Evolutionary conservation across 73 alveolate genomes (phyloP), one percentile per base, ranked within the genome.

Genomic region (Blepharisma stoltei): DNA sequence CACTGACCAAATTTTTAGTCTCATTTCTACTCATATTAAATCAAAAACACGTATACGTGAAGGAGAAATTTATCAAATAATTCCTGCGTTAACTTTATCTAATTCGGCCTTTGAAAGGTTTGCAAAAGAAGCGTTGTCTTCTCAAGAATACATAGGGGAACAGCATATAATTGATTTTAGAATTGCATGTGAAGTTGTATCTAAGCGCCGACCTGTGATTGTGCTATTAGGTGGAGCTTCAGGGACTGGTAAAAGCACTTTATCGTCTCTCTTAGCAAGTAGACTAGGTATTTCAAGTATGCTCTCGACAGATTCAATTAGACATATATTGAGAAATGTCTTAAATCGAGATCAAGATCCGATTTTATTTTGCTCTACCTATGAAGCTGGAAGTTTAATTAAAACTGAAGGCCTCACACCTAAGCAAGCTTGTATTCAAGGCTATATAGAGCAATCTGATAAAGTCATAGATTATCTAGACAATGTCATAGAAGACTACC

Each of bases 231-330:
- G 95, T 14, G 97, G 97, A 6, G 83, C 97, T 7, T 88, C 95
- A 25, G 97, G 97, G 3, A 90, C 97, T 46, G 97, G 97, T 9
- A 90, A 90, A 68, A 80, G 92, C n/a, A 90, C 97, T 55, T 77
- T 86, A 21, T 85, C 94, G 48, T 83, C 95, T 54, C 80, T 90
- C 6, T 83, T 90, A 23, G 97, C 95, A 4, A 71, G 89, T 53
- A 78, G 92, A 44, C 71, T 90, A 48, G 94, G 94, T 8, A 90
- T 90, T 25, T 85, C 95, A 50, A 88, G 93, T 8, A 93, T 88
- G 41, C 68, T 90, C 14, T 78, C 91, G 25, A 88, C 97, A 47
- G 97, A 90, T 71, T 83, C 95, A 27, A 88, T 90, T 37, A 75
- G 97, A 38, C 97, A 90, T 55, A 87, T 90, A 47, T 70, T 90